phyloP scores from a whole-genome alignment of 2,329 filamentous ascomycete species.

The Pestalotiopsis fici region DNA sequence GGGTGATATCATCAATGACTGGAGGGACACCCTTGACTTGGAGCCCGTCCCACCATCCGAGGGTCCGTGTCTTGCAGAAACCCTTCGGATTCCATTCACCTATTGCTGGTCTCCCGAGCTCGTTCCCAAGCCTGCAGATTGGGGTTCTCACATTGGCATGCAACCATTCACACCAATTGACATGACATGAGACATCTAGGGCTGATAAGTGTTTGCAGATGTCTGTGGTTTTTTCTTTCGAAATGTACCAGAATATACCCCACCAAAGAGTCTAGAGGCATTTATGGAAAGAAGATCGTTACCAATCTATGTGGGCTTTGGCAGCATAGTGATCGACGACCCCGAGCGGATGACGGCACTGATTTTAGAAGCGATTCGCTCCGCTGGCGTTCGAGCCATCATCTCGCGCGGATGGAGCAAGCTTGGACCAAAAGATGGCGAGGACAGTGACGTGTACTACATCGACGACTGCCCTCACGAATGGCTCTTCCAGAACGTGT shows the following conservation, averaged over 20 bases:
- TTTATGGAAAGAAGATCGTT: neutral
- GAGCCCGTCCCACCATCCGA: neutral
- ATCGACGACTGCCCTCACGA: slow-evolving; percentile 65
- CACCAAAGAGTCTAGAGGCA: neutral
- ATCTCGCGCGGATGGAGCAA: slow-evolving; percentile 68
- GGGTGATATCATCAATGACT: neutral
- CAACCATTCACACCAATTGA: neutral
- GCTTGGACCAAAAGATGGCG: slow-evolving; percentile 51
- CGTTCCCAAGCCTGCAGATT: neutral
- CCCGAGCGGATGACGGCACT: slow-evolving; percentile 57
- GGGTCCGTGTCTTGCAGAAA: neutral
- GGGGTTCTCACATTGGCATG: neutral
- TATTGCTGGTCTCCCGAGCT: neutral
- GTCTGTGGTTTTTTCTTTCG: neutral
- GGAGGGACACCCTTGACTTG: neutral
- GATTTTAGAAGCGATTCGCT: slow-evolving; percentile 58
- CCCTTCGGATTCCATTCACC: neutral
- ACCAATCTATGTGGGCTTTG: neutral
- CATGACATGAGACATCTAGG: no score
- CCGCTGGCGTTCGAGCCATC: slow-evolving; percentile 59
- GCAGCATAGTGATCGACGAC: slow-evolving; percentile 45
- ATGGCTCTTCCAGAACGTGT: slow-evolving; percentile 63
- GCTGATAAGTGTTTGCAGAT: neutral
- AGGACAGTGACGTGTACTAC: slow-evolving; percentile 53
- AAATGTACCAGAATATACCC: neutral